Evolutionary conservation across 2,329 filamentous ascomycete genomes (phyloP).

Genomic region (Dactylellina leptospora): DNA sequence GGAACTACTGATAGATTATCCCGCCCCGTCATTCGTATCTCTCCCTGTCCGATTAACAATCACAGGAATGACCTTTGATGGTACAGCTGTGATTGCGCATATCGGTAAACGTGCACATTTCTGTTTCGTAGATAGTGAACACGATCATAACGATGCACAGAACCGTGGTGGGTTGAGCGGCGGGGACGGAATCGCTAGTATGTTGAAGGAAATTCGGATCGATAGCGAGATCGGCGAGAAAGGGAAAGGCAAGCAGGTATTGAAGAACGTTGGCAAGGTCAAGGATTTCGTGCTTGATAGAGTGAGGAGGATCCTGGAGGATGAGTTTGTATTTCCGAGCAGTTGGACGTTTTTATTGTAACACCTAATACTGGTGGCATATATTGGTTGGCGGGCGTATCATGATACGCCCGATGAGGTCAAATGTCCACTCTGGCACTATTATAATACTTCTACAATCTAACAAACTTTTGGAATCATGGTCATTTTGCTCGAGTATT

Average conservation of each 20-base stretch:
- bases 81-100: conserved; percentile 88
- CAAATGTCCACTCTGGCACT: too few species aligned
- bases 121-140: conserved; percentile 94
- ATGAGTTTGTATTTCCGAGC: conserved; percentile 97
- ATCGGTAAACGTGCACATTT: conserved; percentile 90
- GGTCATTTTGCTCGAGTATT: too few species aligned
- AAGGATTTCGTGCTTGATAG: conserved; percentile 97
- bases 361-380: too few species aligned
- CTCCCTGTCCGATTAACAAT: conserved; percentile 95
- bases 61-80: conserved; percentile 93
- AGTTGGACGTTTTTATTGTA: conserved; percentile 97
- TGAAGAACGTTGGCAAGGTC: conserved; percentile 99
- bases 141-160: conserved; percentile 67
- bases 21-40: conserved; percentile 96
- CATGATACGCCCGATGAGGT: too few species aligned
- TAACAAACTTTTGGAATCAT: too few species aligned
- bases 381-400: too few species aligned
- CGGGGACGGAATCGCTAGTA: conserved; percentile 70
- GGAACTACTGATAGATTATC: conserved; percentile 95
- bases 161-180: conserved; percentile 62
- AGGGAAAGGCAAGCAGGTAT: conserved; percentile 87
- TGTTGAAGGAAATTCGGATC: conserved; percentile 91
- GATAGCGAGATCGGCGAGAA: conserved; percentile 97
- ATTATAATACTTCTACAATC: too few species aligned
- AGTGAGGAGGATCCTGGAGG: conserved; percentile 95